Evolutionary conservation across 2,329 filamentous ascomycete genomes (phyloP).

Genomic region (Colletotrichum sp.): DNA sequence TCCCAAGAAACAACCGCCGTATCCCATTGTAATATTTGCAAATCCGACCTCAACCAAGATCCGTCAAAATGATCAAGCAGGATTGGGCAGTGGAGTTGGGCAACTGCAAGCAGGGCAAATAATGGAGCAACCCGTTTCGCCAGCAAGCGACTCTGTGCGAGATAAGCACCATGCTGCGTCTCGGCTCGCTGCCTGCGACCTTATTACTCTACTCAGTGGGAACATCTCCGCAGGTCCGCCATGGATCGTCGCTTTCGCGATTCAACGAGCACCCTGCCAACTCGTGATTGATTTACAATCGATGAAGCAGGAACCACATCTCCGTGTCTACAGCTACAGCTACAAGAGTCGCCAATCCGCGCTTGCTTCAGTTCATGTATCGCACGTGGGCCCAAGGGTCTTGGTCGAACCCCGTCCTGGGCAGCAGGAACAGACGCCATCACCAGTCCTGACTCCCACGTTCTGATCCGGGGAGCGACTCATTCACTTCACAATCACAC

Average conservation of each 20-base stretch:
- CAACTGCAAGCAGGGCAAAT: not conserved
- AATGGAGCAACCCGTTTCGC: not conserved
- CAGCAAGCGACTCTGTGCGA: not conserved
- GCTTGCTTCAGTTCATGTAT: not conserved
- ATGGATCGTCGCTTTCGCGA: not conserved
- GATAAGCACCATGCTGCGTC: not conserved
- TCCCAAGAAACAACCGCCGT: not conserved
- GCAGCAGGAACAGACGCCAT: not conserved
- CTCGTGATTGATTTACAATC: not conserved
- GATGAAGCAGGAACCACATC: not conserved
- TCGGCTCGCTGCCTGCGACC: not conserved
- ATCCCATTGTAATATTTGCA: not conserved
- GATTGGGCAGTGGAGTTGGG: not conserved
- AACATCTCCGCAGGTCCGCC: not conserved
- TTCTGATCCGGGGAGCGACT: not conserved
- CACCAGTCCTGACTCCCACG: not conserved
- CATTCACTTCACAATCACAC: not conserved
- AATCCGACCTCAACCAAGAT: not conserved
- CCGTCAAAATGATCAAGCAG: not conserved
- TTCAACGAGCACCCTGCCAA: not conserved
- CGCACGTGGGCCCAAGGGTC: not conserved
- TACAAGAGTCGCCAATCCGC: not conserved
- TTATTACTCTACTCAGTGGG: not conserved
- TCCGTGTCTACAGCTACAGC: not conserved
- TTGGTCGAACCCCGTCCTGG: not conserved